A percentile compares a stretch with the other conserved stretches of the same genome.
Conservation (phyloP, 1,284 basidiomycete species). For the Hypsizygus ulmarius region DNA sequence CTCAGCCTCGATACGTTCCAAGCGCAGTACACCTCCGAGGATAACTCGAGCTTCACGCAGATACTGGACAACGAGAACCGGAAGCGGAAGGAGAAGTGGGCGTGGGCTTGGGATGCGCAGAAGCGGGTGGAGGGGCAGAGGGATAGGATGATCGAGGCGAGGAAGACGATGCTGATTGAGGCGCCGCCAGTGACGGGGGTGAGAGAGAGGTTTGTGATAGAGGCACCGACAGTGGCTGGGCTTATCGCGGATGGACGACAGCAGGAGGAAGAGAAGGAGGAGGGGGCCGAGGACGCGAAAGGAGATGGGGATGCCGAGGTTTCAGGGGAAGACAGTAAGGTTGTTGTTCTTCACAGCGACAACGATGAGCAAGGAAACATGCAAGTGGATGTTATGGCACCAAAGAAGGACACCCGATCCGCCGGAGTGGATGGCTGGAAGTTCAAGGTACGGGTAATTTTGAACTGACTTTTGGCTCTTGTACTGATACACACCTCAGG, state of each 20-base stretch:
- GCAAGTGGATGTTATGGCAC: conserved; percentile 68
- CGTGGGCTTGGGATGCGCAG: conserved; percentile 93
- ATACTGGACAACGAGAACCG: conserved; percentile 88
- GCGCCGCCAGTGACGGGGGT: conserved; percentile 62
- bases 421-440: conserved; percentile 81
- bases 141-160: conserved; percentile 57
- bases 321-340: conserved; percentile 33
- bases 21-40: conserved; percentile 88
- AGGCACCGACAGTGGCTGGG: conserved; percentile 50
- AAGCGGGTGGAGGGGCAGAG: conserved; percentile 66
- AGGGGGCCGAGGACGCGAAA: conserved; percentile 27
- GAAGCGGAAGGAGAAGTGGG: conserved; percentile 72
- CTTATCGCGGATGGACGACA: conserved; percentile 43
- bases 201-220: conserved; percentile 63
- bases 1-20: conserved; percentile 85
- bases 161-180: conserved; percentile 68
- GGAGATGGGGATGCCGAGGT: conserved; percentile 30
- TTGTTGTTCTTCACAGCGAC: conserved; percentile 25
- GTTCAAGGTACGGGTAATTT: conserved; percentile 65
- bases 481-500: conserved; percentile 42
- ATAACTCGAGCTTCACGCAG: conserved; percentile 91
- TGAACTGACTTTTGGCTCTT: conserved; percentile 1
- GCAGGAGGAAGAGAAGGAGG: conserved; percentile 24
- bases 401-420: conserved; percentile 64
- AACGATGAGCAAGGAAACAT: conserved; percentile 30